A percentile compares a stretch with the other conserved stretches of the same genome.
phyloP scores from a whole-genome alignment of 176 grass and related monocot genomes.

The Triticum urartu region DNA sequence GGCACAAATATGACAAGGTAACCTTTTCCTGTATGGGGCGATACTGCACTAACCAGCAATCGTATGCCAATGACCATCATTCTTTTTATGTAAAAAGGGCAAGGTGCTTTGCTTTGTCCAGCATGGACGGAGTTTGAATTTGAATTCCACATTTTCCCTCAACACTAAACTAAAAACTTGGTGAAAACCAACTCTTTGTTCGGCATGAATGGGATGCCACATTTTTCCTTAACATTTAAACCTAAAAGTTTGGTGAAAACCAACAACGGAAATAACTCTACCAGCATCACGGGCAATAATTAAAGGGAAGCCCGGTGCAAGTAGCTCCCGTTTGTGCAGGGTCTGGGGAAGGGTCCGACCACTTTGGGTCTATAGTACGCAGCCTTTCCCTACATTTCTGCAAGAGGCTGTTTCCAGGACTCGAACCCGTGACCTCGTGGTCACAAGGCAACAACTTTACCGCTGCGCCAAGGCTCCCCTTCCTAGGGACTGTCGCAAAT shows the following conservation, averaged over 20 bases:
- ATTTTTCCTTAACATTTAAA: not conserved
- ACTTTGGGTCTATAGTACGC: too few relatives aligned
- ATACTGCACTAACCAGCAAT: constrained; percentile 5
- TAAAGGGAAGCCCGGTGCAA: too few relatives aligned
- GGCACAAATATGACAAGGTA: constrained; percentile 43
- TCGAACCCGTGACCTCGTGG: too few relatives aligned
- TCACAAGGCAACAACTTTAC: too few relatives aligned
- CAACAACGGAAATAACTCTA: not conserved
- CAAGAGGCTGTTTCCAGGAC: too few relatives aligned
- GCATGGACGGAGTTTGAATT: not conserved
- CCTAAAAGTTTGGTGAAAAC: not conserved
- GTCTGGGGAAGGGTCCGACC: too few relatives aligned
- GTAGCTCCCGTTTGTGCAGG: too few relatives aligned
- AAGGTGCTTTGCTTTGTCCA: constrained; percentile 20
- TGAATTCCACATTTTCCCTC: constrained; percentile 1
- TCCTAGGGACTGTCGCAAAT: not conserved
- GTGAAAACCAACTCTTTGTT: not conserved
- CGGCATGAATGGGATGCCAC: not conserved
- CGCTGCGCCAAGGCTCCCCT: too few relatives aligned
- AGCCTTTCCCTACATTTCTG: too few relatives aligned
- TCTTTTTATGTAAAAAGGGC: constrained; percentile 6
- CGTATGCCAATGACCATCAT: not conserved
- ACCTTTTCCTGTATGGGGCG: not conserved
- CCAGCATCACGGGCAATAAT: not conserved
- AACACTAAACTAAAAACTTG: not conserved